These are phyloP conservation scores for Fusarium secorum DNA, from an alignment of 2,329 filamentous ascomycete species.

Conservation along the genomic window DNA sequence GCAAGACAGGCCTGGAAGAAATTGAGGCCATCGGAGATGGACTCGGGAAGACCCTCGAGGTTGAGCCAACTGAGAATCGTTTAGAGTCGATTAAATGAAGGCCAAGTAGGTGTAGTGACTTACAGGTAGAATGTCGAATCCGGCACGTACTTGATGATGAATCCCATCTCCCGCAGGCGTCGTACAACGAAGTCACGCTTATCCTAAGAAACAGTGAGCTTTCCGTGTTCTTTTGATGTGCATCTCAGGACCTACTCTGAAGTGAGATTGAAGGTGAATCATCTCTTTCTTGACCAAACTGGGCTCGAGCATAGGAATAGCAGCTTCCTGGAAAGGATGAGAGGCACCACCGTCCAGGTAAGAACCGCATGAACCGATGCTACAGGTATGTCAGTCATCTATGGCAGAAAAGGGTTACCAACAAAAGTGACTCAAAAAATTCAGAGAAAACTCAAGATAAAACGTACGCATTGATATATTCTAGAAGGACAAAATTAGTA, in stretches of 20 bases:
- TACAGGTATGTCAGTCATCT: background rate
- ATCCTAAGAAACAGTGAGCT: slow-evolving; percentile 53
- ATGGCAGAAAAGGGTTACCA: background rate
- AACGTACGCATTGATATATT: background rate
- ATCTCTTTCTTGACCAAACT: slow-evolving; percentile 82
- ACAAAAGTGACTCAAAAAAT: background rate
- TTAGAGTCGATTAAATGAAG: background rate
- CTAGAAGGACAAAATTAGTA: background rate
- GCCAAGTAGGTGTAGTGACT: slow-evolving; percentile 21
- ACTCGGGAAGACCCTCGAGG: slow-evolving; percentile 74
- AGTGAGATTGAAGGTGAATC: slow-evolving; percentile 87
- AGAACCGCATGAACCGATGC: slow-evolving; percentile 86
- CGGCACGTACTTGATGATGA: slow-evolving; percentile 82
- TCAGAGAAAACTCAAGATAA: background rate
- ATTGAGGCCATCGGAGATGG: slow-evolving; percentile 91
- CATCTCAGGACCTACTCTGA: slow-evolving; percentile 60
- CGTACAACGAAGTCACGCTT: slow-evolving; percentile 92
- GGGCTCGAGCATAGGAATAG: slow-evolving; percentile 92
- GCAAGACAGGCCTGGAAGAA: slow-evolving; percentile 95
- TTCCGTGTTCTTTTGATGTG: background rate
- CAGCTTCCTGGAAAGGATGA: slow-evolving; percentile 94
- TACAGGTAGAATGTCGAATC: slow-evolving; percentile 96
- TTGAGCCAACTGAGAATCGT: slow-evolving; percentile 57
- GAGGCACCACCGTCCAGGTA: slow-evolving; percentile 96
- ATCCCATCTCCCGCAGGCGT: slow-evolving; percentile 84